These are phyloP conservation scores for Komagataea norvegica DNA, from an alignment of 1,139 yeast genomes.

Conservation along the genomic window DNA sequence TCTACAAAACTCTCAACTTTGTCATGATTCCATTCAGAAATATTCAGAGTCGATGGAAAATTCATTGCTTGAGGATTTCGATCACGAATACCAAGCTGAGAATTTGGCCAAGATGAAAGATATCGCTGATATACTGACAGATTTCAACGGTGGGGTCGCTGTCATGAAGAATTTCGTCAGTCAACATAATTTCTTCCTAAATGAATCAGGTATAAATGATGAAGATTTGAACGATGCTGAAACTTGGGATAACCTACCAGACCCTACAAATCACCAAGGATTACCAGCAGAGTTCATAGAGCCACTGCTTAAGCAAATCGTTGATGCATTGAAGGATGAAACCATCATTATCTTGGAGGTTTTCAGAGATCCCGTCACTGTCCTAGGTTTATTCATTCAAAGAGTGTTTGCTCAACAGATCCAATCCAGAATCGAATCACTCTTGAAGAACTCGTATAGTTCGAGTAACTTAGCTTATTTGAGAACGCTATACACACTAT, in stretches of 20 bases:
- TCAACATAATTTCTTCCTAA: conserved; percentile 68
- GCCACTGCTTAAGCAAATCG: conserved; percentile 38
- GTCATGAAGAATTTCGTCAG: conserved; percentile 81
- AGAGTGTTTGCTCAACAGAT: conserved; percentile 75
- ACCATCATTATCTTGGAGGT: conserved; percentile 70
- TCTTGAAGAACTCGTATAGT: conserved; percentile 61
- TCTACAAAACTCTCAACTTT: conserved; percentile 44
- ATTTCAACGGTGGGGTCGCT: conserved; percentile 80
- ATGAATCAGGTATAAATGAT: conserved; percentile 37
- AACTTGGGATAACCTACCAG: conserved; percentile 44
- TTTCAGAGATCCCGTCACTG: conserved; percentile 63
- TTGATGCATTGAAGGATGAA: conserved; percentile 54
- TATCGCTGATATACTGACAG: conserved; percentile 71
- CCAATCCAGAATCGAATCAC: conserved; percentile 59
- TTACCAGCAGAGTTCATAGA: conserved; percentile 35
- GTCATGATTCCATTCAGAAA: conserved; percentile 55
- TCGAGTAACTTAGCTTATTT: conserved; percentile 71
- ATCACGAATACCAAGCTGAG: conserved; percentile 42
- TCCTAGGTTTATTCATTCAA: conserved; percentile 65
- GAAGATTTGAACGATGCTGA: conserved; percentile 33
- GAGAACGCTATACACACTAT: conserved; percentile 66
- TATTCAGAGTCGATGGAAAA: conserved; percentile 77
- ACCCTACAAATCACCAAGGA: conserved; percentile 39
- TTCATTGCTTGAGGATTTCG: conserved; percentile 53
- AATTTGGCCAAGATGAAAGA: conserved; percentile 72